phyloP scores from a whole-genome alignment of 768 basidiomycete genomes.

The Kwoniella sp. region DNA sequence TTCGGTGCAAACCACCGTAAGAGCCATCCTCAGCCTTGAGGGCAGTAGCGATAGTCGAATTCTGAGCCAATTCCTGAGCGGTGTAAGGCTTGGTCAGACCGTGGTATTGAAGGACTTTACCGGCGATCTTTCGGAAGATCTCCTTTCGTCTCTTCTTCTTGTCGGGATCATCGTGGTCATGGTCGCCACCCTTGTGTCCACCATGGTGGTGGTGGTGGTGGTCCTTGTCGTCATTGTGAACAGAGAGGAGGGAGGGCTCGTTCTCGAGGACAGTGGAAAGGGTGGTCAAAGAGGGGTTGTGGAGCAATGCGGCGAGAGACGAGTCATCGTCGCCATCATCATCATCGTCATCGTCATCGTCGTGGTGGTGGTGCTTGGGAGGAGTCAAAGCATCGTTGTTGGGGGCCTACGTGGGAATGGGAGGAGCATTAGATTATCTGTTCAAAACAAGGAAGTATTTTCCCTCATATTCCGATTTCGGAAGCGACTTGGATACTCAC shows the following conservation, averaged over 20 bases:
- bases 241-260: constrained; percentile 28
- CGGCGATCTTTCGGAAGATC: constrained; percentile 63
- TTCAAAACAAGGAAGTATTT: too few relatives aligned
- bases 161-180: constrained; percentile 52
- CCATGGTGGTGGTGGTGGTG: constrained; percentile 32
- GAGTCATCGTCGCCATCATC: constrained; percentile 24
- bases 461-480: too few relatives aligned
- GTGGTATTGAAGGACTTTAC: constrained; percentile 64
- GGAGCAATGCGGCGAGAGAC: constrained; percentile 29
- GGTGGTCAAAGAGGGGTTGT: constrained; percentile 39
- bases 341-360: constrained; percentile 42
- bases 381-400: constrained; percentile 53
- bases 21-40: constrained; percentile 51
- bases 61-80: constrained; percentile 59
- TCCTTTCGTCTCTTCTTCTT: constrained; percentile 60
- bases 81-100: constrained; percentile 60
- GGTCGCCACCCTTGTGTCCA: too few relatives aligned
- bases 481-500: constrained; percentile 42
- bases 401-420: constrained; percentile 29
- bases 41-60: constrained; percentile 61
- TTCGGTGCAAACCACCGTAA: constrained; percentile 46
- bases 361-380: constrained; percentile 41
- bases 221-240: constrained; percentile 27
- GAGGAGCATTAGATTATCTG: too few relatives aligned
- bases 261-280: constrained; percentile 35